These are phyloP conservation scores for Macadamia tetraphylla DNA, from an alignment of 164 flowering plant genomes.

Conservation along the genomic window DNA sequence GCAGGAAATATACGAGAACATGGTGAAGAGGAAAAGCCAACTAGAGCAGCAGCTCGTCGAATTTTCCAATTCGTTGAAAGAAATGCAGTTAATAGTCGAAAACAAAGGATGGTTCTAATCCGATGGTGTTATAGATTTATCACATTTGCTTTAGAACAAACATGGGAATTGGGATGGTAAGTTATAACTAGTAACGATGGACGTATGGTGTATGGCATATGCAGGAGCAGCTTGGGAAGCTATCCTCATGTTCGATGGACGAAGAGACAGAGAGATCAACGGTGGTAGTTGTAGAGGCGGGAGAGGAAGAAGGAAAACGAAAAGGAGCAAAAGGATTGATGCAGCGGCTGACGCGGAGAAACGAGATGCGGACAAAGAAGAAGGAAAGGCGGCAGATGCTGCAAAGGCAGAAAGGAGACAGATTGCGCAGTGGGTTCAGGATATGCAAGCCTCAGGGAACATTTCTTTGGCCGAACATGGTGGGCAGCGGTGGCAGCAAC, in stretches of 20 bases:
- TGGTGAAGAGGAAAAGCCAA: constrained; percentile 11
- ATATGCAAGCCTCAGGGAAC: constrained; percentile 71
- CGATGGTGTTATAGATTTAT: no score
- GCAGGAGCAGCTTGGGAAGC: constrained; percentile 18
- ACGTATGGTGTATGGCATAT: neutral
- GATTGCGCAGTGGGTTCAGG: constrained; percentile 75
- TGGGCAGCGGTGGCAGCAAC: neutral
- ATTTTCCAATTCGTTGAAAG: constrained; percentile 15
- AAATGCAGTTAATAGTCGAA: constrained; percentile 16
- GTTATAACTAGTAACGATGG: no score
- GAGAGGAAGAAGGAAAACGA: neutral
- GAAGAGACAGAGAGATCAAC: neutral
- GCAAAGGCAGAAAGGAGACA: constrained; percentile 47
- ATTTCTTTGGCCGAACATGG: constrained; percentile 56
- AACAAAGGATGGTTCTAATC: neutral
- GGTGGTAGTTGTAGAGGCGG: neutral
- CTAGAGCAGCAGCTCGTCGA: constrained; percentile 15
- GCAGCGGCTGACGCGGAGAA: neutral
- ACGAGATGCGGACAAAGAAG: constrained; percentile 20
- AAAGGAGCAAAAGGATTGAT: no score
- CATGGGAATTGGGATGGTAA: no score
- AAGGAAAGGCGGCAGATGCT: constrained; percentile 17
- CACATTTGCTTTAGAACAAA: no score
- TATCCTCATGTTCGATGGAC: neutral
- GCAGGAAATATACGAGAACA: constrained; percentile 10